Evolutionary conservation across 495 filamentous ascomycete species (phyloP).

Genomic region (Aspergillus baeticus): DNA sequence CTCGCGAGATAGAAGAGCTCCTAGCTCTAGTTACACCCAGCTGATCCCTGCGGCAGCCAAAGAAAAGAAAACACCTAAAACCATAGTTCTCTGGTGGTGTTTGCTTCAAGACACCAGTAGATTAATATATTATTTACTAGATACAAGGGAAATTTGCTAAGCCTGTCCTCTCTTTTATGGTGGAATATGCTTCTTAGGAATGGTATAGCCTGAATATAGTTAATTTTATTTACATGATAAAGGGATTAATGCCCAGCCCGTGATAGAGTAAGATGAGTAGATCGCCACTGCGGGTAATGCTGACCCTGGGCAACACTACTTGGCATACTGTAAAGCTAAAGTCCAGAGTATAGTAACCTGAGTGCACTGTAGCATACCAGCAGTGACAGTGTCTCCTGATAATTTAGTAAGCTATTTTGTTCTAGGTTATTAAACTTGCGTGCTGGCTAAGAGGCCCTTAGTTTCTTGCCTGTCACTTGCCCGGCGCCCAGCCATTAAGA

Average conservation of each 20-base stretch:
- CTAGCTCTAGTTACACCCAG: too few relatives aligned
- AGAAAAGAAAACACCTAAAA: too few relatives aligned
- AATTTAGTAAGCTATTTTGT: slow-evolving; percentile 7
- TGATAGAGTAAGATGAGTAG: neutral
- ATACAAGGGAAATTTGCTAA: too few relatives aligned
- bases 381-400: slow-evolving; percentile 1
- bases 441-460: slow-evolving; percentile 5
- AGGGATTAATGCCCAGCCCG: neutral
- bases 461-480: slow-evolving; percentile 9
- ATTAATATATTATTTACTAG: too few relatives aligned
- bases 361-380: slow-evolving; percentile 2
- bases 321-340: neutral
- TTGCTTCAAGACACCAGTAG: too few relatives aligned
- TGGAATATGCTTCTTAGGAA: too few relatives aligned
- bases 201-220: too few relatives aligned
- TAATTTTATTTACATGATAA: neutral
- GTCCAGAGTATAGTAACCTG: slow-evolving; percentile 7
- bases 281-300: neutral
- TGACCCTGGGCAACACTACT: neutral
- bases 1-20: too few relatives aligned
- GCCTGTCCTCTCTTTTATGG: too few relatives aligned
- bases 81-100: too few relatives aligned
- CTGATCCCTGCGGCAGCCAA: too few relatives aligned
- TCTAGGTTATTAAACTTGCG: neutral
- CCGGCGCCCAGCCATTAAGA: neutral